A percentile compares a stretch with the other conserved stretches of the same genome.
Conservation (phyloP, 345 rosid genomes). For the Rhizophora mangle region DNA sequence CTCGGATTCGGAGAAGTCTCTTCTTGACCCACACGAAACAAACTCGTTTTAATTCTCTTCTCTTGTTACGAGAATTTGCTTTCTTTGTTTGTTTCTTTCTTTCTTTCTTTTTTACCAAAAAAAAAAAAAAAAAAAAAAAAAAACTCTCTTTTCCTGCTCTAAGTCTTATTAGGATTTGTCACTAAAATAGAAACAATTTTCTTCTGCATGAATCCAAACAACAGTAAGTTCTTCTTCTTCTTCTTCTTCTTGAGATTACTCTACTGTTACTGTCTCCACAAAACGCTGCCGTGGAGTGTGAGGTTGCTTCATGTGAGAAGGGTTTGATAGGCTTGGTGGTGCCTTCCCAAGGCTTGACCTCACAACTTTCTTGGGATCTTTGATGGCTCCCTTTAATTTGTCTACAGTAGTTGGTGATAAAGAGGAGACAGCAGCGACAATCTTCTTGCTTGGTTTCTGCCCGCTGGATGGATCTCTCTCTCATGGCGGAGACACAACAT, state of each 20-base stretch:
- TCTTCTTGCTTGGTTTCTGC: constrained; percentile 33
- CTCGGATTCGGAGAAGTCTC: too few species aligned
- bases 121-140: too few species aligned
- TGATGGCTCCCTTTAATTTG: constrained; percentile 22
- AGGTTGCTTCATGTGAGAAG: constrained; percentile 46
- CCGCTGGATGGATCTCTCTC: constrained; percentile 17
- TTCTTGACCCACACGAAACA: too few species aligned
- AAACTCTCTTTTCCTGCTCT: too few species aligned
- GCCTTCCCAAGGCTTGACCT: constrained; percentile 44
- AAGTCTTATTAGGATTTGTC: too few species aligned
- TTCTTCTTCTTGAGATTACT: constrained; percentile 8
- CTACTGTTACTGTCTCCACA: not conserved
- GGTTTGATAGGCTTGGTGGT: constrained; percentile 50
- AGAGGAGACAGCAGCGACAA: constrained; percentile 29
- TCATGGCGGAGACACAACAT: constrained; percentile 13
- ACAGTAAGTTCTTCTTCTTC: not conserved
- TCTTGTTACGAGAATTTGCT: too few species aligned
- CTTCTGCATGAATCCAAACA: constrained; percentile 1
- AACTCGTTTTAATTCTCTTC: too few species aligned
- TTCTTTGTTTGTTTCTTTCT: too few species aligned
- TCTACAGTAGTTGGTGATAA: constrained; percentile 20
- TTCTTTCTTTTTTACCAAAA: too few species aligned
- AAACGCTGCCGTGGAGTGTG: not conserved
- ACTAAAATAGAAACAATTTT: constrained; percentile 5
- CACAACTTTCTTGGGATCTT: constrained; percentile 32